Base-by-base conservation (phyloP, 2,329 filamentous ascomycete species). In the Verticillium isaacii region DNA sequence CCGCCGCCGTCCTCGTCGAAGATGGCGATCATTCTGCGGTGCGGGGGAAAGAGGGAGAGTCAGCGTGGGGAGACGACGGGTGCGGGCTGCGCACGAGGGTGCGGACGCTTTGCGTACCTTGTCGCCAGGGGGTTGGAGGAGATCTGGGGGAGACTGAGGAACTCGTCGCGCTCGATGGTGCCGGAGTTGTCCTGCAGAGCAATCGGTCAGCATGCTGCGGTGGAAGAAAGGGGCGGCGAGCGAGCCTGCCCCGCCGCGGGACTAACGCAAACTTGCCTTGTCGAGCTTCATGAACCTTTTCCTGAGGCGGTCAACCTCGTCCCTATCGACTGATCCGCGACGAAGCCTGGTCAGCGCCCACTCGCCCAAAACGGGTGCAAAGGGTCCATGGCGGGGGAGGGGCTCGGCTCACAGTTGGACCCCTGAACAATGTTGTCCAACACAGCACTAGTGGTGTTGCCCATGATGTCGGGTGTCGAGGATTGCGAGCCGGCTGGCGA, bases 221-320 rank as follows among this genome's bases (percentile, higher is more conserved):
- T 54, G 19, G 41, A 25, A 2, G n/a, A n/a, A n/a, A n/a, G 41
- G n/a, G 41, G 41, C 41, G 41, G n/a, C 41, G n/a, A 5, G 19
- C 5, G 4, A 50, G 41, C 6, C 25, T 17, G n/a, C 19, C 34
- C 29, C 17, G 52, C n/a, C 14, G 19, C n/a, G 34, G 32, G 57
- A 7, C 29, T 23, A 58, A 23, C 32, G 32, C 12, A 4, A 34
- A 29, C 80, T 68, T 78, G 95, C 94, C 86, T 97, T 98, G 79
- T 99, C 95, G 64, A 99, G 83, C 80, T 99, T 99, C 94, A 98
- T 98, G 74, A 99, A 99, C 65, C 94, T 87, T 82, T 99, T 99
- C 73, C 93, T 87, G 74, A 99, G 83, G 72, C 95, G 87, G 75
- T 98, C 95, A 64, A 99, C 93, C 78, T 99, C 95, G 72, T 99